Conservation (phyloP, 768 basidiomycete species). For the Neoboletus brunneissimus region DNA sequence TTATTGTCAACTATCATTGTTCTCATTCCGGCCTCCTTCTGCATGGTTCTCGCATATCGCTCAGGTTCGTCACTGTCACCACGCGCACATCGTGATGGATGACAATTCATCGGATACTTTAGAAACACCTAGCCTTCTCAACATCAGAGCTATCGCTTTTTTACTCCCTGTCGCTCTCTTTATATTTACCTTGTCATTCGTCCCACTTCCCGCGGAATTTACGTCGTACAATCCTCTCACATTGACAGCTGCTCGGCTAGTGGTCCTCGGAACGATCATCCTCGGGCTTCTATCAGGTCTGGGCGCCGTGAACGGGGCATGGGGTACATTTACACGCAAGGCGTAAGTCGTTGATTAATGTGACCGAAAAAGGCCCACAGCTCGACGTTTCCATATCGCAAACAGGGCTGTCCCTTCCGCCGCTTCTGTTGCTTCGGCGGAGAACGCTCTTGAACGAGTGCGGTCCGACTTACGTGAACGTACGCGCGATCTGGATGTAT, state of each 20-base stretch:
- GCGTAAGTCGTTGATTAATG: constrained; percentile 25
- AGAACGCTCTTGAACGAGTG: constrained; percentile 57
- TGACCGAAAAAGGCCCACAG: constrained; percentile 2
- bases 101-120: not conserved
- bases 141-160: constrained; percentile 18
- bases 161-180: constrained; percentile 53
- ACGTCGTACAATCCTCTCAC: constrained; percentile 41
- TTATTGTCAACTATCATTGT: constrained; percentile 63
- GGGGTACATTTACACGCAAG: constrained; percentile 37
- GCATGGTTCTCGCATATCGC: constrained; percentile 52
- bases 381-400: constrained; percentile 8
- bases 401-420: constrained; percentile 23
- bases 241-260: constrained; percentile 57
- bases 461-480: constrained; percentile 52
- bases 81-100: not conserved
- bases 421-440: constrained; percentile 45
- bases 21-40: constrained; percentile 61
- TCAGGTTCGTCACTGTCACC: constrained; percentile 18
- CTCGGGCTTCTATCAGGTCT: constrained; percentile 82
- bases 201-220: constrained; percentile 62
- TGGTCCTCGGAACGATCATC: constrained; percentile 73
- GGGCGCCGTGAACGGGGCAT: constrained; percentile 67
- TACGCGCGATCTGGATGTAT: constrained; percentile 25
- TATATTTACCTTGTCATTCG: constrained; percentile 58
- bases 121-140: constrained; percentile 29